Conservation (phyloP, 768 basidiomycete species). For the Lactifluus echinatus region DNA sequence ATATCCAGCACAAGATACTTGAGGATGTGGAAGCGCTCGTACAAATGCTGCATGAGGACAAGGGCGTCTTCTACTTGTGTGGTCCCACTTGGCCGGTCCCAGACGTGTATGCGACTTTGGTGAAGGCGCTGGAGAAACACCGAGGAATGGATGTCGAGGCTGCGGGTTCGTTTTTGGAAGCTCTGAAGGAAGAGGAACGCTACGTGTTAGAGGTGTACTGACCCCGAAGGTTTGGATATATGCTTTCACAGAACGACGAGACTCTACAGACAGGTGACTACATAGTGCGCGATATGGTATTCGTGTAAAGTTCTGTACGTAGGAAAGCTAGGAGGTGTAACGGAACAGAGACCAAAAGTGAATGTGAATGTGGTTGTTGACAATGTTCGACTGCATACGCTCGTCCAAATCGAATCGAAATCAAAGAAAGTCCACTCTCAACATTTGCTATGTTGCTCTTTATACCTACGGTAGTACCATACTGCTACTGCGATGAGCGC, state of each 20-base stretch:
- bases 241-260: neutral
- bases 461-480: conserved; percentile 21
- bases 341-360: neutral
- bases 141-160: conserved; percentile 51
- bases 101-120: conserved; percentile 90
- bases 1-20: conserved; percentile 98
- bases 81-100: conserved; percentile 99
- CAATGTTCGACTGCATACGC: neutral
- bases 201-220: conserved; percentile 84
- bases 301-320: neutral
- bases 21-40: conserved; percentile 77
- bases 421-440: neutral
- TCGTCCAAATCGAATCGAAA: neutral
- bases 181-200: conserved; percentile 91
- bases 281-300: neutral
- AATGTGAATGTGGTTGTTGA: neutral
- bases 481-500: conserved; percentile 39
- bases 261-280: neutral
- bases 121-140: conserved; percentile 67
- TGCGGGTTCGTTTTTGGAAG: conserved; percentile 79
- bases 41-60: conserved; percentile 59
- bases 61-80: conserved; percentile 91
- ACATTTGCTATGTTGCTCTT: conserved; percentile 3
- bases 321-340: neutral
- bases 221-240: neutral